Evolutionary conservation across 208 protist genomes (phyloP).

Genomic region (Trichomonas tenax): DNA sequence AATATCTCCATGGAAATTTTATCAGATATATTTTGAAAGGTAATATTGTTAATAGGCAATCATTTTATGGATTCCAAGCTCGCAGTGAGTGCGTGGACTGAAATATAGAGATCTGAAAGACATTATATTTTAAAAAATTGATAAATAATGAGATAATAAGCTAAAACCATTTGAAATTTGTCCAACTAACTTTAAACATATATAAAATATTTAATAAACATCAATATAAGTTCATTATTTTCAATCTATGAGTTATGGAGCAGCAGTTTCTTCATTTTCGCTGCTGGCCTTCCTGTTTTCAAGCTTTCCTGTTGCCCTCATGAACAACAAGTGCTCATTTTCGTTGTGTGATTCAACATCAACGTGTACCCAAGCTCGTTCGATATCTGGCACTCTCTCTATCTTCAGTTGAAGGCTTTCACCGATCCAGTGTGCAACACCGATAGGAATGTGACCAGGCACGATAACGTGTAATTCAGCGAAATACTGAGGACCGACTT

Average conservation of each 20-base stretch:
- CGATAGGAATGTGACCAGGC: not conserved
- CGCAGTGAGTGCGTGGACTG: too few species aligned
- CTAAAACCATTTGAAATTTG: too few species aligned
- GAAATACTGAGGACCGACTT: constrained; percentile 8
- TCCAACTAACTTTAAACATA: too few species aligned
- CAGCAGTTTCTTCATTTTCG: not conserved
- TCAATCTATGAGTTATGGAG: not conserved
- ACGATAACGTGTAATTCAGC: not conserved
- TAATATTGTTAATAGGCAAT: too few species aligned
- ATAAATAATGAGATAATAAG: too few species aligned
- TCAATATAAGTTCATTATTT: not conserved
- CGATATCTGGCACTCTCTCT: not conserved
- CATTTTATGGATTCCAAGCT: too few species aligned
- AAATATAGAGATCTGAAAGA: too few species aligned
- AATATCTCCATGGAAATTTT: too few species aligned
- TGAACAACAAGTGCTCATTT: not conserved
- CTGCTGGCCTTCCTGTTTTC: not conserved
- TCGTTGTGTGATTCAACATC: not conserved
- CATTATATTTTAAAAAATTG: too few species aligned
- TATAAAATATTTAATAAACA: not conserved
- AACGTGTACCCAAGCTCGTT: not conserved
- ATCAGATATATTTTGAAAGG: too few species aligned
- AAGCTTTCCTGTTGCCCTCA: constrained; percentile 1
- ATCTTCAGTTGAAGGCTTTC: not conserved
- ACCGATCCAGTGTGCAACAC: not conserved